Percentiles rank a stretch among this genome's conserved stretches.
Evolutionary conservation across 78 protist species (phyloP).

Genomic region (Isochrysis galbana): DNA sequence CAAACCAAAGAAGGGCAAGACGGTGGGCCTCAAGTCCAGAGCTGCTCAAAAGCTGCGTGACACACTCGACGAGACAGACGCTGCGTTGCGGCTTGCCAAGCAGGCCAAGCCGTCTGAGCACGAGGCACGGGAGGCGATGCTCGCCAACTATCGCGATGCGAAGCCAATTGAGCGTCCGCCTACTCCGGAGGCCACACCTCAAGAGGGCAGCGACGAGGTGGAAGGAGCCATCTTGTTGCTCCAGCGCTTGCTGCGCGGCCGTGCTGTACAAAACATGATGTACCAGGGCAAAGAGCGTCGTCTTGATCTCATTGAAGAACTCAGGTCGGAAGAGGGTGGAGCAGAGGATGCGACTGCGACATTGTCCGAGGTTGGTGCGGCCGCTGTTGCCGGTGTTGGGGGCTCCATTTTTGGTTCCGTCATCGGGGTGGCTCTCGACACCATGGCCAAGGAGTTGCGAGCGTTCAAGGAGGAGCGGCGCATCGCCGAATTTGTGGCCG

Average conservation of each 20-base stretch:
- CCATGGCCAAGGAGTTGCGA: slow-evolving; percentile 69
- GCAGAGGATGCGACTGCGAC: background rate
- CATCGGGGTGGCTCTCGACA: slow-evolving; percentile 62
- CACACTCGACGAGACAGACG: slow-evolving; percentile 27
- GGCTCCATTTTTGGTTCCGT: too few species aligned
- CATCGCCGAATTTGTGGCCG: slow-evolving; percentile 37
- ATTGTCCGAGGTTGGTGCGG: background rate
- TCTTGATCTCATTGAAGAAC: slow-evolving; percentile 73
- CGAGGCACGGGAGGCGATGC: slow-evolving; percentile 16
- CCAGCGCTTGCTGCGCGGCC: slow-evolving; percentile 74
- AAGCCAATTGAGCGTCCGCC: slow-evolving; percentile 42
- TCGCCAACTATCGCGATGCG: slow-evolving; percentile 8
- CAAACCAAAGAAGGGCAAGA: background rate
- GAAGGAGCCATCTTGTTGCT: slow-evolving; percentile 51
- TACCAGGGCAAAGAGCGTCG: slow-evolving; percentile 66
- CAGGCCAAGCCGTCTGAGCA: background rate
- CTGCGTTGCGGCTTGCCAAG: background rate
- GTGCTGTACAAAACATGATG: slow-evolving; percentile 71
- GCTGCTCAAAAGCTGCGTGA: background rate
- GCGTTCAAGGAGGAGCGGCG: slow-evolving; percentile 57
- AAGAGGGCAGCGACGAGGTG: slow-evolving; percentile 47
- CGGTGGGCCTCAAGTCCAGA: background rate
- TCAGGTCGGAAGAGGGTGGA: slow-evolving; percentile 39
- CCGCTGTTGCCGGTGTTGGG: slow-evolving; percentile 34
- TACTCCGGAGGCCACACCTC: slow-evolving; percentile 36